A percentile compares a stretch with the other conserved stretches of the same genome.
Evolutionary conservation across 2,329 filamentous ascomycete species (phyloP).

Genomic region (Neophaeococcomyces mojaviensis): DNA sequence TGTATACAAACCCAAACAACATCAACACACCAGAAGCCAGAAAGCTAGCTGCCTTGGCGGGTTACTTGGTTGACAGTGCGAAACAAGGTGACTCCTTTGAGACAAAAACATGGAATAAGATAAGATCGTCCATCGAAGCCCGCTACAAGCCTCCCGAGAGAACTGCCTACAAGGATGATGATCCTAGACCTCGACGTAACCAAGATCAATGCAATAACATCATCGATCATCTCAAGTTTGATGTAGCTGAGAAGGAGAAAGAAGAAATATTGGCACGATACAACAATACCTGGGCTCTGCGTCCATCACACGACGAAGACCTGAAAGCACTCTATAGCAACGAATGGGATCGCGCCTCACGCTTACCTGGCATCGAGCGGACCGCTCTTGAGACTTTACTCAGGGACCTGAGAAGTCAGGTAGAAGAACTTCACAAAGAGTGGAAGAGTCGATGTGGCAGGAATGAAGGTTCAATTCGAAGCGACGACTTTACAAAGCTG

Average conservation of each 20-base stretch:
- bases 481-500: constrained; percentile 17
- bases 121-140: not conserved
- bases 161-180: constrained; percentile 34
- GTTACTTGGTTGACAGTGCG: constrained; percentile 39
- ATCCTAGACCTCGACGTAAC: constrained; percentile 4
- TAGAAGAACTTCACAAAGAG: constrained; percentile 20
- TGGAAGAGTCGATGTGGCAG: not conserved
- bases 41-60: constrained; percentile 35
- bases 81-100: constrained; percentile 39
- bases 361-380: constrained; percentile 11
- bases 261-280: constrained; percentile 28
- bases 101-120: constrained; percentile 29
- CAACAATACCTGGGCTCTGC: constrained; percentile 24
- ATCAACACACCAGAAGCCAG: constrained; percentile 30
- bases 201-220: constrained; percentile 30
- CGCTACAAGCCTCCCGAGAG: constrained; percentile 2
- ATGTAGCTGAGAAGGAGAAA: constrained; percentile 29
- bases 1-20: constrained; percentile 47
- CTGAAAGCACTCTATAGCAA: constrained; percentile 29
- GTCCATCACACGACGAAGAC: constrained; percentile 27
- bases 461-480: constrained; percentile 6
- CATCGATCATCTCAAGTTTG: constrained; percentile 39
- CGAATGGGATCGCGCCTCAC: constrained; percentile 16
- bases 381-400: constrained; percentile 12
- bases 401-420: constrained; percentile 18